phyloP scores from a whole-genome alignment of 176 grass and related monocot species.

The Carex littledalei region DNA sequence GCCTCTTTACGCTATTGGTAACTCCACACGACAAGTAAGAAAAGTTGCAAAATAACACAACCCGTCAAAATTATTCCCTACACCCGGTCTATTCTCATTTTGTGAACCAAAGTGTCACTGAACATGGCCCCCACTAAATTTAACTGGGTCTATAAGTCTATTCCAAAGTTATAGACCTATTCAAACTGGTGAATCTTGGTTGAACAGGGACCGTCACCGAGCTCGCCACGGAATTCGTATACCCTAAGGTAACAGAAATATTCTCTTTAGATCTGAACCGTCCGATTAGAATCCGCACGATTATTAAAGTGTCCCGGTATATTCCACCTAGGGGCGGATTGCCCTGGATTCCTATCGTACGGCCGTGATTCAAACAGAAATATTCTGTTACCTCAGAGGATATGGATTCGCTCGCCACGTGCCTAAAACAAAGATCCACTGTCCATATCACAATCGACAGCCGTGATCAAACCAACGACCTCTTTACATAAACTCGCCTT shows the following conservation, averaged over 20 bases:
- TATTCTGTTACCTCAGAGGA: too few relatives aligned
- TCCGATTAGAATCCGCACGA: too few relatives aligned
- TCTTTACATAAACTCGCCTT: background rate
- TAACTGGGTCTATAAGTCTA: background rate
- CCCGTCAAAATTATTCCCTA: background rate
- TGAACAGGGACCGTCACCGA: background rate
- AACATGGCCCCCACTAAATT: background rate
- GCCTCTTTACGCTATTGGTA: slow-evolving; percentile 39
- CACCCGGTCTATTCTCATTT: background rate
- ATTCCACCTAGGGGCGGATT: too few relatives aligned
- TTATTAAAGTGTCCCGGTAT: too few relatives aligned
- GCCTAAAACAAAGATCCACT: slow-evolving; percentile 31
- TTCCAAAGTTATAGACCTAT: background rate
- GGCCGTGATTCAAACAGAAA: too few relatives aligned
- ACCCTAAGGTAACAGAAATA: too few relatives aligned
- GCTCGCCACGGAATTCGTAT: background rate
- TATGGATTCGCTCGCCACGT: background rate
- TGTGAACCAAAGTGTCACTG: background rate
- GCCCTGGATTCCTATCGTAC: too few relatives aligned
- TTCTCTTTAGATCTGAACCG: too few relatives aligned
- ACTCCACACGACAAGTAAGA: slow-evolving; percentile 50
- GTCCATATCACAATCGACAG: slow-evolving; percentile 39
- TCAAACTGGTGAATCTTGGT: slow-evolving; percentile 1
- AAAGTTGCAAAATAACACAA: background rate
- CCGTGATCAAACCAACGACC: slow-evolving; percentile 32